phyloP scores from a whole-genome alignment of 371 early-diverging fungal species.

The Gilbertella persicaria region DNA sequence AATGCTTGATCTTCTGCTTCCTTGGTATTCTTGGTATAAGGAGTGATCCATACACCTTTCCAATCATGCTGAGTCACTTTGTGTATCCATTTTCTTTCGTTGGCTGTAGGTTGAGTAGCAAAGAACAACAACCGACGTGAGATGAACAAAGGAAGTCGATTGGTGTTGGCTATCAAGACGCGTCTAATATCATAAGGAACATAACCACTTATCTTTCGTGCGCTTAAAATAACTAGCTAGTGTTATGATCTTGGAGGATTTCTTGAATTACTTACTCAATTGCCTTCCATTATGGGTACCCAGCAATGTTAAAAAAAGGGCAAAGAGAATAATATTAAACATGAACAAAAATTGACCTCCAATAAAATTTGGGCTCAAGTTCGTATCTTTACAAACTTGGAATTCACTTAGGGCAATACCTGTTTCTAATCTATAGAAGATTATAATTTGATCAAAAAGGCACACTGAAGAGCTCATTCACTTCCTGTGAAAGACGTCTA shows the following conservation, averaged over 20 bases:
- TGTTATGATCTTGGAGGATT: background rate
- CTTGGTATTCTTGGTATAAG: constrained; percentile 2
- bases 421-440: too few relatives aligned
- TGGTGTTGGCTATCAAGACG: background rate
- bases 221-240: background rate
- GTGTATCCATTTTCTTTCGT: constrained; percentile 18
- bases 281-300: background rate
- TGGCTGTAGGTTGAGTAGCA: constrained; percentile 2
- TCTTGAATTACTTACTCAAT: background rate
- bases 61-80: constrained; percentile 11
- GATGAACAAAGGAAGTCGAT: background rate
- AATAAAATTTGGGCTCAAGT: too few relatives aligned
- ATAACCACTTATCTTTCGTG: background rate
- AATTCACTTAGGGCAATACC: too few relatives aligned
- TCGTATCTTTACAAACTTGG: too few relatives aligned
- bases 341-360: too few relatives aligned
- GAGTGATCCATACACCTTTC: constrained; percentile 32
- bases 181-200: background rate
- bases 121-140: background rate
- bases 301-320: background rate
- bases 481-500: too few relatives aligned
- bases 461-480: too few relatives aligned
- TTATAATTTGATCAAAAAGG: too few relatives aligned
- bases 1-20: constrained; percentile 13
- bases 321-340: background rate